phyloP scores from a whole-genome alignment of 2,329 filamentous ascomycete genomes.

The Tolypocladium pustulatum region DNA sequence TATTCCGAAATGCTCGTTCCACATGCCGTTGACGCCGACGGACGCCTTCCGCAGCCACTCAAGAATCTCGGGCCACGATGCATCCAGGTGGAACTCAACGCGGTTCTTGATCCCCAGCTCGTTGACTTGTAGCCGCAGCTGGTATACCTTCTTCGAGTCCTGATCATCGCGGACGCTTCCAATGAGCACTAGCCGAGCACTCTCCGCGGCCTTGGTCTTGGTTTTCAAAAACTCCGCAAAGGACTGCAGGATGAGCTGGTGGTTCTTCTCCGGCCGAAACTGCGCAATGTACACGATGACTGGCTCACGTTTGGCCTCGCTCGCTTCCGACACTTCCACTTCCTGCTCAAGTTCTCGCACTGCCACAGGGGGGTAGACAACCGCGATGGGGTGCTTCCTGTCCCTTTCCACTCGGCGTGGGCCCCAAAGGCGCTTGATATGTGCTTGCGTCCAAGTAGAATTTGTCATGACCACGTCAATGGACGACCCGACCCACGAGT shows the following conservation, averaged over 20 bases:
- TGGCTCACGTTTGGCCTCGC: conserved; percentile 58
- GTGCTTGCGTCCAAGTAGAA: conserved; percentile 82
- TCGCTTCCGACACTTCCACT: conserved; percentile 59
- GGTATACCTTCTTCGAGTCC: conserved; percentile 77
- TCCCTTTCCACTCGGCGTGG: conserved; percentile 36
- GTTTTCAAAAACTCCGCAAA: conserved; percentile 67
- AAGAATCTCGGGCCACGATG: conserved; percentile 78
- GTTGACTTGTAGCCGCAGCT: conserved; percentile 74
- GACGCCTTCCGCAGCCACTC: conserved; percentile 66
- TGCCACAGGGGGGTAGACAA: conserved; percentile 87
- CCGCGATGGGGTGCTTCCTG: conserved; percentile 47
- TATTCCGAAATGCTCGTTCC: conserved; percentile 99
- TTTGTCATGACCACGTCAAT: conserved; percentile 97
- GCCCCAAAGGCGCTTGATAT: conserved; percentile 75
- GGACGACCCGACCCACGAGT: conserved; percentile 70
- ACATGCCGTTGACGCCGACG: conserved; percentile 95
- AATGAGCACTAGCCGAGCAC: conserved; percentile 67
- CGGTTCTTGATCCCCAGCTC: conserved; percentile 75
- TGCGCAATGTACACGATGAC: conserved; percentile 89
- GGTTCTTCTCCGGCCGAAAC: conserved; percentile 96
- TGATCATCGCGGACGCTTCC: conserved; percentile 83
- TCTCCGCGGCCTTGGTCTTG: conserved; percentile 35
- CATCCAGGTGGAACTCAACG: conserved; percentile 84
- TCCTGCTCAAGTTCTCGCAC: conserved; percentile 72
- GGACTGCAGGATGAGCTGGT: conserved; percentile 72